Evolutionary conservation across 2,329 filamentous ascomycete genomes (phyloP).

Genomic region (Cucurbitaria berberidis): DNA sequence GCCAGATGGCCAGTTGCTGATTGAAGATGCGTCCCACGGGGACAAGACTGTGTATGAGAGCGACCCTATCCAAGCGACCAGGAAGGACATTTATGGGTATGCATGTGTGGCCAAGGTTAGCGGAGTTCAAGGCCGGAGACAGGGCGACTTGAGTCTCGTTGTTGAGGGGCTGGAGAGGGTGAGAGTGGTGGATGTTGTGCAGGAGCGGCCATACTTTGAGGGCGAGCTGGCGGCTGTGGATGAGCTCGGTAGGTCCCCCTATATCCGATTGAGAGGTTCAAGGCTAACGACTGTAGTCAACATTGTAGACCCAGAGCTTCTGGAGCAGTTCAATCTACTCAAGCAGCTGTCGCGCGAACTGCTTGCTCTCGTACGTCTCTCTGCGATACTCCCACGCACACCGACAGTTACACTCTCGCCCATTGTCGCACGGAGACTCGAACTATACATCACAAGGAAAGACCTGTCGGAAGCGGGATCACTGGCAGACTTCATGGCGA

Average conservation of each 20-base stretch:
- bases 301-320: constrained; percentile 59
- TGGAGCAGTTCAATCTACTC: constrained; percentile 76
- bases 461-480: constrained; percentile 80
- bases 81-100: constrained; percentile 76
- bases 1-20: constrained; percentile 73
- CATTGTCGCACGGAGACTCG: constrained; percentile 82
- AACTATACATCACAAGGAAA: constrained; percentile 85
- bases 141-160: constrained; percentile 74
- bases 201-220: constrained; percentile 86
- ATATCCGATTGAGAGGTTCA: not conserved
- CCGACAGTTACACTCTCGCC: constrained; percentile 74
- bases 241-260: constrained; percentile 65
- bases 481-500: constrained; percentile 96
- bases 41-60: constrained; percentile 54
- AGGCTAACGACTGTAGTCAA: constrained; percentile 34
- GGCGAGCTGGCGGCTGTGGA: constrained; percentile 74
- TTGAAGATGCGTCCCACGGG: constrained; percentile 65
- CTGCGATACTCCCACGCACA: constrained; percentile 78
- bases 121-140: constrained; percentile 55
- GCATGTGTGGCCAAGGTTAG: constrained; percentile 70
- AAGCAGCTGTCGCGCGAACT: constrained; percentile 87
- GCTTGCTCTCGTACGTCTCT: constrained; percentile 81
- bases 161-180: constrained; percentile 86
- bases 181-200: constrained; percentile 72
- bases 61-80: constrained; percentile 52